Conservation (phyloP, 495 filamentous ascomycete species). For the Lepidopterella palustris region DNA sequence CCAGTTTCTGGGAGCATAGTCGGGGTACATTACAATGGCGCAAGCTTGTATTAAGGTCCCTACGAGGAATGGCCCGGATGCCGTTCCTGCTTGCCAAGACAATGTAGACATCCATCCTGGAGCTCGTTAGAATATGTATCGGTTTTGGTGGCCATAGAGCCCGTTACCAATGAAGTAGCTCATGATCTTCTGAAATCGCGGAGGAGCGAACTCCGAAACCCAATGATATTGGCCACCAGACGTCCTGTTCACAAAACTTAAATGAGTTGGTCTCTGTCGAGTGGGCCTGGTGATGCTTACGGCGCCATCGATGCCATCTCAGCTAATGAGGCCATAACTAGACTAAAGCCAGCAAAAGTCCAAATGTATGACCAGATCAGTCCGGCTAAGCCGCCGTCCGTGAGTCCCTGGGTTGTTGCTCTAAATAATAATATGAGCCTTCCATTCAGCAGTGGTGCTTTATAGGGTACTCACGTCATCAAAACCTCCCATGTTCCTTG, state of each 20-base stretch:
- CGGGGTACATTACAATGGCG: constrained; percentile 46
- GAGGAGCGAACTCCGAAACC: constrained; percentile 45
- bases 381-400: constrained; percentile 35
- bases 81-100: constrained; percentile 34
- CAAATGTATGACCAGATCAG: constrained; percentile 34
- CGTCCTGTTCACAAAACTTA: constrained; percentile 9
- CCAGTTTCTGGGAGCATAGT: constrained; percentile 47
- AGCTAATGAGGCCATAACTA: constrained; percentile 33
- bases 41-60: constrained; percentile 56
- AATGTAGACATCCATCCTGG: constrained; percentile 34
- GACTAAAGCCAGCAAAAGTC: constrained; percentile 34
- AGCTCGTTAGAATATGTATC: neutral
- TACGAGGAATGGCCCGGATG: constrained; percentile 47
- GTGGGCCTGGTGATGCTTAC: neutral
- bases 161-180: constrained; percentile 42
- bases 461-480: neutral
- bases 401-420: constrained; percentile 26
- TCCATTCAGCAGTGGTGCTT: neutral
- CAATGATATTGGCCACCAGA: constrained; percentile 27
- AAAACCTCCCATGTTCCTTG: constrained; percentile 28
- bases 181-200: constrained; percentile 39
- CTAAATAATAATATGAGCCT: neutral
- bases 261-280: neutral
- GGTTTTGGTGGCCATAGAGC: neutral
- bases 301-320: constrained; percentile 41